phyloP scores from a whole-genome alignment of 345 rosid genomes.

The Microthlaspi erraticum region DNA sequence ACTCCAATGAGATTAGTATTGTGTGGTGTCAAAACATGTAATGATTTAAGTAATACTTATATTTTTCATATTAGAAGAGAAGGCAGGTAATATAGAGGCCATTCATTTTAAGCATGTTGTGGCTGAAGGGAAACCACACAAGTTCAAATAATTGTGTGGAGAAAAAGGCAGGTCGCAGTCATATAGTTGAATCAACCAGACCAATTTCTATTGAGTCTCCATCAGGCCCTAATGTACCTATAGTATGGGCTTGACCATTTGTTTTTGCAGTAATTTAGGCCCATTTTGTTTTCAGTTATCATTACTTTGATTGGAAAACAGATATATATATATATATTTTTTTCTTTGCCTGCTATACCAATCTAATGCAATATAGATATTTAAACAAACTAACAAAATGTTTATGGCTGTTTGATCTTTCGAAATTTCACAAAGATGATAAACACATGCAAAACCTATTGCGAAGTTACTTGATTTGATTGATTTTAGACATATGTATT shows the following conservation, averaged over 20 bases:
- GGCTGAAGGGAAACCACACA: constrained; percentile 27
- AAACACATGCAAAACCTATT: neutral
- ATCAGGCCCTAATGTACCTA: neutral
- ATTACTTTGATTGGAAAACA: neutral
- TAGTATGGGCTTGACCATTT: neutral
- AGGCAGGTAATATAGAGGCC: constrained; percentile 17
- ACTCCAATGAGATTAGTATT: constrained; percentile 30
- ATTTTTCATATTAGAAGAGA: constrained; percentile 2
- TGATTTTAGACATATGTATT: no score
- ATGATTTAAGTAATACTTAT: constrained; percentile 7
- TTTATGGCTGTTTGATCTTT: neutral
- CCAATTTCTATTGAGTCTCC: neutral
- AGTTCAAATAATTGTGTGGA: neutral
- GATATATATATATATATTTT: no score
- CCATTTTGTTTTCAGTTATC: neutral
- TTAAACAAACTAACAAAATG: no score
- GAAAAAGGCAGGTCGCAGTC: constrained; percentile 21
- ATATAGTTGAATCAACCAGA: constrained; percentile 16
- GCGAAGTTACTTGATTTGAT: neutral
- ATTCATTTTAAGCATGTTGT: constrained; percentile 33
- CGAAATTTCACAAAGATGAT: neutral
- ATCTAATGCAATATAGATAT: no score
- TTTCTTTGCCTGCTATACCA: no score
- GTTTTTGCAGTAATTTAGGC: neutral
- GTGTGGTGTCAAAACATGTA: constrained; percentile 32